phyloP scores from a whole-genome alignment of 2,329 filamentous ascomycete species.

The Sclerotinia glacialis region DNA sequence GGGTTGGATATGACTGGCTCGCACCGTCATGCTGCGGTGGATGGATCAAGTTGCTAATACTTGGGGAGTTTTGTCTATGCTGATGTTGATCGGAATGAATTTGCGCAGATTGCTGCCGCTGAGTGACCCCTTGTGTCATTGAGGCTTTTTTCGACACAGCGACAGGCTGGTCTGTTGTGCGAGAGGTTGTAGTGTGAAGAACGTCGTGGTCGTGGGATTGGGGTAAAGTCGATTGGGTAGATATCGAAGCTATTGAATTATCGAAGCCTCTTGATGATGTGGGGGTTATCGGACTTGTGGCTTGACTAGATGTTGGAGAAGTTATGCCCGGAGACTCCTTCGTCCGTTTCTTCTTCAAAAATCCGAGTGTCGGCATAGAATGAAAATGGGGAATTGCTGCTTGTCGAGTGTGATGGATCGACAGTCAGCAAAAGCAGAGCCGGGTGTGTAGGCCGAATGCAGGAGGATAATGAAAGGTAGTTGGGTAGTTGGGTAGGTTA shows the following conservation, averaged over 20 bases:
- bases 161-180: constrained; percentile 35
- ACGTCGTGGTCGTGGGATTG: constrained; percentile 33
- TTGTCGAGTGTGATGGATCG: constrained; percentile 33
- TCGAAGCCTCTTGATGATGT: constrained; percentile 52
- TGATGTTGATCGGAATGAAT: constrained; percentile 34
- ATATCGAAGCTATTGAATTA: constrained; percentile 42
- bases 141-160: constrained; percentile 36
- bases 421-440: constrained; percentile 28
- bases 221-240: constrained; percentile 40
- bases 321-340: constrained; percentile 74
- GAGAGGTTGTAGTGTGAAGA: constrained; percentile 34
- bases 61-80: constrained; percentile 64
- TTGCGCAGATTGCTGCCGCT: constrained; percentile 39
- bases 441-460: constrained; percentile 33
- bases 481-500: constrained; percentile 21
- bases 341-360: constrained; percentile 98
- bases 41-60: constrained; percentile 82
- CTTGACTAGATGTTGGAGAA: constrained; percentile 64
- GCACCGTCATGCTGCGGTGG: constrained; percentile 52
- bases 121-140: constrained; percentile 39
- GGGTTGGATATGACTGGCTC: constrained; percentile 38
- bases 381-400: constrained; percentile 33
- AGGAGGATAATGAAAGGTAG: constrained; percentile 25
- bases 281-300: constrained; percentile 61
- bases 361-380: constrained; percentile 88